Conservation (phyloP, 1,284 basidiomycete genomes). For the Rhodotorula sp. region DNA sequence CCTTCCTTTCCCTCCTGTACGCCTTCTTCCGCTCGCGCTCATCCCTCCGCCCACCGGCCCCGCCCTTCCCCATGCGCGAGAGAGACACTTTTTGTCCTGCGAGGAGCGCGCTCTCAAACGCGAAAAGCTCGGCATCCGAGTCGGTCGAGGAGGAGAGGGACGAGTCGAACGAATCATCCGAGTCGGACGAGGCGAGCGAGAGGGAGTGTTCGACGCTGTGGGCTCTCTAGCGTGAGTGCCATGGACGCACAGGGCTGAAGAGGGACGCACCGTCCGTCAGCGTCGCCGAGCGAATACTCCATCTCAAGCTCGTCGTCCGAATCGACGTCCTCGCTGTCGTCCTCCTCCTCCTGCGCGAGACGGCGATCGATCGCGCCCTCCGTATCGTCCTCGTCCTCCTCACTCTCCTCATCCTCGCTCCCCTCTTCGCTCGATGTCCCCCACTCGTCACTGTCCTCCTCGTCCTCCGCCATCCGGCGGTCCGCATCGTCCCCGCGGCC, state of each 20-base stretch:
- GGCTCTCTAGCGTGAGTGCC: too few relatives aligned
- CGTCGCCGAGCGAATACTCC: conserved; percentile 37
- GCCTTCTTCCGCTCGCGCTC: conserved; percentile 29
- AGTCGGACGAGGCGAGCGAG: conserved; percentile 26
- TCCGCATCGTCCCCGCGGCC: conserved; percentile 25
- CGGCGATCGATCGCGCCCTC: conserved; percentile 14
- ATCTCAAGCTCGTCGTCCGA: conserved; percentile 37
- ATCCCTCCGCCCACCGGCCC: conserved; percentile 17
- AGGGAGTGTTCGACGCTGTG: conserved; percentile 34
- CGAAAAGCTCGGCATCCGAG: conserved; percentile 27
- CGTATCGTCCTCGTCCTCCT: conserved; percentile 21
- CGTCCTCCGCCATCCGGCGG: conserved; percentile 11
- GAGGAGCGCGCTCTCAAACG: conserved; percentile 34
- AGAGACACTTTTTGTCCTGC: conserved; percentile 28
- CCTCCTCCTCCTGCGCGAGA: conserved; percentile 12
- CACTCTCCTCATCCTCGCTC: not conserved
- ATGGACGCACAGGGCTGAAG: too few relatives aligned
- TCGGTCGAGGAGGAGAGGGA: conserved; percentile 30
- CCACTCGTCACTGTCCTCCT: conserved; percentile 34
- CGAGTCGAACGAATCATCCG: conserved; percentile 21
- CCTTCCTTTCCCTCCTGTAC: conserved; percentile 25
- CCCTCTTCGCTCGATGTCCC: conserved; percentile 21
- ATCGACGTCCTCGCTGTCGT: conserved; percentile 33
- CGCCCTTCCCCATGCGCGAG: conserved; percentile 26
- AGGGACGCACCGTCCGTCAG: conserved; percentile 31